These are phyloP conservation scores for Podaxis sp. DNA, from an alignment of 768 basidiomycete species.

Conservation along the genomic window DNA sequence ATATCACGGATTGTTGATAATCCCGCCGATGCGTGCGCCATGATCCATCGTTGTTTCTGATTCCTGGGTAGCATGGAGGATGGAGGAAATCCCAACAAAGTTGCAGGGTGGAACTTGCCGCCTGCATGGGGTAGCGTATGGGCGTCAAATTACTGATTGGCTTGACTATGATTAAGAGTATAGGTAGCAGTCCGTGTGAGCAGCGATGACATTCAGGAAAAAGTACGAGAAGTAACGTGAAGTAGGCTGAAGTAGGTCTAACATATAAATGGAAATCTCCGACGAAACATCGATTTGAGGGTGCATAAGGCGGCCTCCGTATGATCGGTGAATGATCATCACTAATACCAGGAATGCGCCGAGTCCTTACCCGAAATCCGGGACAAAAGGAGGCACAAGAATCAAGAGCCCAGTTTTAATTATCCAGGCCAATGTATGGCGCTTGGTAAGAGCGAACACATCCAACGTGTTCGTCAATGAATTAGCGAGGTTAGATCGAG, in stretches of 20 bases:
- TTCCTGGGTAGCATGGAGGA: too few species aligned
- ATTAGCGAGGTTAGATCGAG: background rate
- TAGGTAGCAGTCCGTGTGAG: background rate
- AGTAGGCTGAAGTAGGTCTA: background rate
- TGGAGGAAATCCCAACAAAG: too few species aligned
- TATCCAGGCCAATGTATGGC: background rate
- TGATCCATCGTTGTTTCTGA: background rate
- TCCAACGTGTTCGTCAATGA: background rate
- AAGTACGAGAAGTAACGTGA: background rate
- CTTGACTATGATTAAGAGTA: background rate
- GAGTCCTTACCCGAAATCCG: background rate
- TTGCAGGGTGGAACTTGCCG: background rate
- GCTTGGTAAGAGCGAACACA: background rate
- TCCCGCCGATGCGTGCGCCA: slow-evolving; percentile 5
- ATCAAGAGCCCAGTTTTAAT: background rate
- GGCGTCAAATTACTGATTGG: background rate
- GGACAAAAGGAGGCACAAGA: background rate
- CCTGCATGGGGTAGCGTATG: background rate
- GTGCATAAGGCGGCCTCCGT: background rate
- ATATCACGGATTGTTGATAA: slow-evolving; percentile 3
- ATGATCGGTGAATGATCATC: slow-evolving; percentile 1
- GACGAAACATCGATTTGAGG: slow-evolving; percentile 1
- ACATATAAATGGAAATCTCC: slow-evolving; percentile 4
- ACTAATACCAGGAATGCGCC: background rate
- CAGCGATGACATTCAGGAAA: slow-evolving; percentile 4